Base-by-base conservation (phyloP, 495 filamentous ascomycete genomes). In the Talaromyces proteolyticus region DNA sequence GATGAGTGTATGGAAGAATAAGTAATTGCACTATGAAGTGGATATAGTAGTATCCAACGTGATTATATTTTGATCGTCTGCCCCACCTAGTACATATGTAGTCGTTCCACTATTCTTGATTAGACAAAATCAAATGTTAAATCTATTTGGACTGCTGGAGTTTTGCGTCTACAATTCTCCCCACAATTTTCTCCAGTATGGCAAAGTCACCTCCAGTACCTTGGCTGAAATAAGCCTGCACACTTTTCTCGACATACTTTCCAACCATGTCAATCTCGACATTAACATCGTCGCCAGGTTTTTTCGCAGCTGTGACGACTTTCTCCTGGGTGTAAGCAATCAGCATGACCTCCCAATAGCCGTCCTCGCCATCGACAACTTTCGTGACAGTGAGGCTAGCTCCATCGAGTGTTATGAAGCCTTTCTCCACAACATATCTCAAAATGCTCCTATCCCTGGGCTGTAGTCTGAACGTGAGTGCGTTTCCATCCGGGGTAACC, bases 211-310 rank as follows among this genome's bases (percentile, higher is more conserved):
- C 78, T 22, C 75, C 64, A 6, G 60, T 57, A 17, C 61, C 64
- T 4, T 73, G 76, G 44, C 75, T 76, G 60, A 82, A 78, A 56
- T 80, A 81, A 12, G 66, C 78, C 53, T 73, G 63, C 1, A 82
- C 83, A 51, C 87, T 90, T 81, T 96, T 99, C 82, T 96, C 94
- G 17, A 96, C 91, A 64, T 97, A 96, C 77, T 99, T 99, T 4
- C 92, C 94, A 56, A 96, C 85, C 76, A 96, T 91, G 66, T 99
- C 94, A 45, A 97, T 95, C 76, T 99, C 94, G 16, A 97, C 85
- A 66, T 99, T 99, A 24, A 97, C 90, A 44, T 79, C 75, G 5
- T 96, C 90, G 1, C 94, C 91, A n/a, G 73, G 67, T 64, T 76
- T 73, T 78, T 99, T 97, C 10, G 64, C 68, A 8, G 87, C 89